phyloP scores from a whole-genome alignment of 371 early-diverging fungal genomes.

The Rhizopus stolonifer region DNA sequence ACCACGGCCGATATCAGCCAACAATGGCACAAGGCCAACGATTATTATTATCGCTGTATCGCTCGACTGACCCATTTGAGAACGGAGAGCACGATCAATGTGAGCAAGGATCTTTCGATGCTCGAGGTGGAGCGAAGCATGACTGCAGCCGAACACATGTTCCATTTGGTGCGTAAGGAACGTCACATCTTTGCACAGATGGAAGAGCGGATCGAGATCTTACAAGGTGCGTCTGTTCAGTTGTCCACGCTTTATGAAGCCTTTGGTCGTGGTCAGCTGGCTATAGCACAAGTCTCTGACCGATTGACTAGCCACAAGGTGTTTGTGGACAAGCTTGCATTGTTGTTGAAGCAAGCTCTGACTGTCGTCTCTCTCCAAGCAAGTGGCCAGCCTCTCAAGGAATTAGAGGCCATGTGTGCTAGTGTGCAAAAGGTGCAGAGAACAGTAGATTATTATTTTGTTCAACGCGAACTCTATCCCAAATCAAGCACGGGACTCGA shows the following conservation, averaged over 20 bases:
- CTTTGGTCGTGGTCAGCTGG: slow-evolving; percentile 11
- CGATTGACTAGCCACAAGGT: slow-evolving; percentile 48
- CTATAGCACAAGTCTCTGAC: slow-evolving; percentile 21
- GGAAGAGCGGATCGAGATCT: slow-evolving; percentile 28
- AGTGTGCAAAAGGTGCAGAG: slow-evolving; percentile 27
- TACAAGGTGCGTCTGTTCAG: slow-evolving; percentile 41
- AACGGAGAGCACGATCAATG: slow-evolving; percentile 51
- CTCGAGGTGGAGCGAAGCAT: slow-evolving; percentile 71
- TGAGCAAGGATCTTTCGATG: slow-evolving; percentile 69
- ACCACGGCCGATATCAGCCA: slow-evolving; percentile 31
- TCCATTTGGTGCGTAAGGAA: slow-evolving; percentile 63
- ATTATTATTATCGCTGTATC: slow-evolving; percentile 72
- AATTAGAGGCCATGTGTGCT: slow-evolving; percentile 19
- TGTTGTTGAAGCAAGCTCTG: slow-evolving; percentile 37
- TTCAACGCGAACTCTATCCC: slow-evolving; percentile 39
- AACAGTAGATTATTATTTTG: slow-evolving; percentile 30
- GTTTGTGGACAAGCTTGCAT: slow-evolving; percentile 46
- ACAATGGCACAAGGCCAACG: slow-evolving; percentile 66
- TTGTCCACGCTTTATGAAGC: slow-evolving; percentile 31
- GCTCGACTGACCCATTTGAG: slow-evolving; percentile 70
- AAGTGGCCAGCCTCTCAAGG: slow-evolving; percentile 10
- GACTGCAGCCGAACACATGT: slow-evolving; percentile 73
- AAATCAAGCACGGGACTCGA: slow-evolving; percentile 21
- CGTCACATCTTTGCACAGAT: slow-evolving; percentile 45
- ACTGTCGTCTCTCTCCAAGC: slow-evolving; percentile 24